A percentile compares a stretch with the other conserved stretches of the same genome.
Conservation (phyloP, 148 eudicot species). For the Rhododendron vialii region DNA sequence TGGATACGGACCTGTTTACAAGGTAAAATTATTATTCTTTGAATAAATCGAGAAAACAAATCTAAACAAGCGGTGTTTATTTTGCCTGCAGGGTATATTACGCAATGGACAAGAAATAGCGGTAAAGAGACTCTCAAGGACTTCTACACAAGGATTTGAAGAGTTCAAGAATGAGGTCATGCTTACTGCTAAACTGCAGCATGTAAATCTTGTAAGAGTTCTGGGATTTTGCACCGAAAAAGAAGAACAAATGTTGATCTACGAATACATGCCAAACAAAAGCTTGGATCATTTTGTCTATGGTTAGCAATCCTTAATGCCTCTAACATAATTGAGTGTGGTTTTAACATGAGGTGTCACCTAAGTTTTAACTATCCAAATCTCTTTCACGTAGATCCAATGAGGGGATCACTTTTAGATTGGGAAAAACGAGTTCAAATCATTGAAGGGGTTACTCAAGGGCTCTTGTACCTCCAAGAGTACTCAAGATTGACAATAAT, state of each 20-base stretch:
- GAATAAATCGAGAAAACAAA: not conserved
- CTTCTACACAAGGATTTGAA: slow-evolving; percentile 33
- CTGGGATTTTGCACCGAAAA: slow-evolving; percentile 32
- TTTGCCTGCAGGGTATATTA: slow-evolving; percentile 22
- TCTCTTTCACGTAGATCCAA: no score
- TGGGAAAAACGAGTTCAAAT: no score
- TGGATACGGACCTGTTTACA: slow-evolving; percentile 34
- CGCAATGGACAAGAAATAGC: slow-evolving; percentile 32
- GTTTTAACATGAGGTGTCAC: not conserved
- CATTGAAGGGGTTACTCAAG: no score
- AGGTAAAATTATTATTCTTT: not conserved
- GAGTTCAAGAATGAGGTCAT: slow-evolving; percentile 16
- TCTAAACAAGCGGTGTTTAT: not conserved
- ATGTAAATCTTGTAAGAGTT: slow-evolving; percentile 35
- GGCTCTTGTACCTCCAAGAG: no score
- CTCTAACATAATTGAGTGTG: not conserved
- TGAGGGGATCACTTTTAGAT: no score
- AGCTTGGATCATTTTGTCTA: slow-evolving; percentile 30
- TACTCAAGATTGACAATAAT: no score
- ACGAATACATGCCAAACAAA: not conserved
- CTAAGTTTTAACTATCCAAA: not conserved
- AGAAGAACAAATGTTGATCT: slow-evolving; percentile 27
- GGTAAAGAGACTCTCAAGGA: not conserved
- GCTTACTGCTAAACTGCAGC: slow-evolving; percentile 11
- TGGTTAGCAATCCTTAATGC: slow-evolving; percentile 15